Evolutionary conservation across 1,284 basidiomycete genomes (phyloP).

Genomic region (Phellopilus nigrolimitatus): DNA sequence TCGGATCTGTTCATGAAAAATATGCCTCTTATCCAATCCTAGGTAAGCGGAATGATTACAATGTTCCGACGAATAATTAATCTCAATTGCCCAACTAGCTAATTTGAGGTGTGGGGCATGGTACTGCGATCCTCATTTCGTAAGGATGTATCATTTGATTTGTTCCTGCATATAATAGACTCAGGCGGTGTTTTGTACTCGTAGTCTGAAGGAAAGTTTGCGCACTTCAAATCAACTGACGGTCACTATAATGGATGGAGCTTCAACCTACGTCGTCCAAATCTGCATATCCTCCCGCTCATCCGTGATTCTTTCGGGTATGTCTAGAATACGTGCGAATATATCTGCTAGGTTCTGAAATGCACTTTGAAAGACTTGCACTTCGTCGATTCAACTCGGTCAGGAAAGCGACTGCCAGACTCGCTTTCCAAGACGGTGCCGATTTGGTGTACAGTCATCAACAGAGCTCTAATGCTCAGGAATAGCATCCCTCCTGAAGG

Average conservation of each 20-base stretch:
- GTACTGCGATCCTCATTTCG: constrained; percentile 77
- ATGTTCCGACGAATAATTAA: neutral
- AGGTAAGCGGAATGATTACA: constrained; percentile 39
- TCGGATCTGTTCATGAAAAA: constrained; percentile 49
- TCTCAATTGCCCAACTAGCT: constrained; percentile 40
- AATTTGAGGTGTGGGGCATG: constrained; percentile 94
- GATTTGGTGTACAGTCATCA: constrained; percentile 93
- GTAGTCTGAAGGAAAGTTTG: constrained; percentile 41
- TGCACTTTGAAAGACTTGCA: constrained; percentile 52
- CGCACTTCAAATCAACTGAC: constrained; percentile 98
- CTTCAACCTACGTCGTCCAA: constrained; percentile 84
- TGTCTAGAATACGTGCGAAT: constrained; percentile 22
- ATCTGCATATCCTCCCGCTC: constrained; percentile 72
- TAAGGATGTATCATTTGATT: constrained; percentile 30
- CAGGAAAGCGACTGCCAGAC: constrained; percentile 94
- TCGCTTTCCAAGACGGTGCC: constrained; percentile 93
- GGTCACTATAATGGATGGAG: constrained; percentile 87
- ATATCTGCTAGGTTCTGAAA: neutral
- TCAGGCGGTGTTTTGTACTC: constrained; percentile 11
- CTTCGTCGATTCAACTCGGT: constrained; percentile 88
- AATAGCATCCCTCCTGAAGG: constrained; percentile 22
- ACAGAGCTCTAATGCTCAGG: constrained; percentile 53
- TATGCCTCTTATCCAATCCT: constrained; percentile 36
- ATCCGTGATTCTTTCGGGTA: constrained; percentile 59
- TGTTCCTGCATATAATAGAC: neutral